These are phyloP conservation scores for Sinapis alba DNA, from an alignment of 441 rosid species.

Conservation along the genomic window DNA sequence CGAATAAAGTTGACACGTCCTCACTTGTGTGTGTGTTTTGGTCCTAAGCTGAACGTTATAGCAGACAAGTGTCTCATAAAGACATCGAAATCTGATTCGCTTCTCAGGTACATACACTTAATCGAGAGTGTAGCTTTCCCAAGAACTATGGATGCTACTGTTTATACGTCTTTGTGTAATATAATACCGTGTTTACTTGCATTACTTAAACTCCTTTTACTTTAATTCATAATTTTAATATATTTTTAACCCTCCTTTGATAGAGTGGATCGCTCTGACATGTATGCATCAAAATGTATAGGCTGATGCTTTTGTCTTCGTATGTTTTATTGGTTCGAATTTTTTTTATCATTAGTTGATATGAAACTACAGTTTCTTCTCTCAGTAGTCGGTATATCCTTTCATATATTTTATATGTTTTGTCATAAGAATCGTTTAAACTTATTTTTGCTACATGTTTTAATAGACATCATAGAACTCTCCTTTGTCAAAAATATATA, in stretches of 20 bases:
- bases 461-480: not conserved
- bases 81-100: constrained; percentile 32
- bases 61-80: constrained; percentile 37
- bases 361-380: not conserved
- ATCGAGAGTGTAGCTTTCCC: constrained; percentile 41
- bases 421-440: not conserved
- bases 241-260: not conserved
- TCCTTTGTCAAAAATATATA: not conserved
- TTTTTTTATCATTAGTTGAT: not conserved
- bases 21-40: not conserved
- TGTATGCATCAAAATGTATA: constrained; percentile 25
- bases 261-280: constrained; percentile 29
- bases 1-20: constrained; percentile 32
- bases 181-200: constrained; percentile 26
- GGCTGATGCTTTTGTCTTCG: not conserved
- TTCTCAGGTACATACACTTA: constrained; percentile 39
- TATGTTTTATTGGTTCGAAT: not conserved
- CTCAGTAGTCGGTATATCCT: not conserved
- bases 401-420: not conserved
- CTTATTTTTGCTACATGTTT: not conserved
- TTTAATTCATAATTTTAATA: not conserved
- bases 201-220: constrained; percentile 22
- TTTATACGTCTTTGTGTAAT: constrained; percentile 16
- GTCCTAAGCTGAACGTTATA: constrained; percentile 9
- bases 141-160: constrained; percentile 40